phyloP scores from a whole-genome alignment of 148 eudicot genomes.

The Rhododendron williamsianum region DNA sequence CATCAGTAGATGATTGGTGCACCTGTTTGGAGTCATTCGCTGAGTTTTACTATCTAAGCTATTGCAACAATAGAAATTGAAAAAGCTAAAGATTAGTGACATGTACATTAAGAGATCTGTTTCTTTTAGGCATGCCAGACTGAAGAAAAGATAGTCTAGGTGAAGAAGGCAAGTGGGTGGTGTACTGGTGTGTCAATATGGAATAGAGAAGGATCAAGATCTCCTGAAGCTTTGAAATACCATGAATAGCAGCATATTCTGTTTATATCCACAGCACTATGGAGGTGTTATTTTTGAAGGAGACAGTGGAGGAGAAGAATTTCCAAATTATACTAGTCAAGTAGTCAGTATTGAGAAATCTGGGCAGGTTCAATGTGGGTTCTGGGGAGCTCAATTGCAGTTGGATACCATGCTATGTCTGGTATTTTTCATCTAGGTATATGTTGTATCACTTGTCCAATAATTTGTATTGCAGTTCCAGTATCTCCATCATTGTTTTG shows the following conservation, averaged over 20 bases:
- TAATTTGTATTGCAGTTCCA: background rate
- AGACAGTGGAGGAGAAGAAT: background rate
- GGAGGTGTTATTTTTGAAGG: background rate
- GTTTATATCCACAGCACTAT: background rate
- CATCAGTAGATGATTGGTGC: constrained; percentile 97
- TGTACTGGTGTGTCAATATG: background rate
- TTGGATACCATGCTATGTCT: too few species aligned
- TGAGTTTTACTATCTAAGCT: background rate
- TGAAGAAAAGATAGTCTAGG: background rate
- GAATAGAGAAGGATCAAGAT: background rate
- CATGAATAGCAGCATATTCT: background rate
- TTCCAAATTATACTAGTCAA: background rate
- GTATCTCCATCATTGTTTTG: background rate
- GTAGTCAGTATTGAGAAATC: background rate
- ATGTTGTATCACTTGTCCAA: background rate
- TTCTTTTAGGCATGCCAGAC: background rate
- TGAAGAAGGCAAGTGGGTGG: background rate
- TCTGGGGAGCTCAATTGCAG: background rate
- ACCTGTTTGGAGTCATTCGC: constrained; percentile 46
- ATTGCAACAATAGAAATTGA: background rate
- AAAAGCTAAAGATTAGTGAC: background rate
- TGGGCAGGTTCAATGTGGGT: background rate
- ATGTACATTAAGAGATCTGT: background rate
- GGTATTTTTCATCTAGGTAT: background rate
- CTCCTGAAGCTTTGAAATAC: background rate